These are phyloP conservation scores for Chaetothyriales sp. DNA, from an alignment of 2,329 filamentous ascomycete genomes.

Conservation along the genomic window DNA sequence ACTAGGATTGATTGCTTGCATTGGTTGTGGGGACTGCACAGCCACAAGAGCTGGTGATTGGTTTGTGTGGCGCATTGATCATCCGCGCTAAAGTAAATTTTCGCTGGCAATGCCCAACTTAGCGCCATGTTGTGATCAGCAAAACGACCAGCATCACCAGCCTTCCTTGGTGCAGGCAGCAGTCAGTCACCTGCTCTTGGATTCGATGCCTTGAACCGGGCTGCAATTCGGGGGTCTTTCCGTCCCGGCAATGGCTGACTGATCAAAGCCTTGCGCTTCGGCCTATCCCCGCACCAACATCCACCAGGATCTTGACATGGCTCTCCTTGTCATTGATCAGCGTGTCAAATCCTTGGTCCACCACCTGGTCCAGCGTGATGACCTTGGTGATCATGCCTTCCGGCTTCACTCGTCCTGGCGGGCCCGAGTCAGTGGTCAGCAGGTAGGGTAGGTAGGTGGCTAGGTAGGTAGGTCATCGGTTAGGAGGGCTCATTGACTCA, in stretches of 20 bases:
- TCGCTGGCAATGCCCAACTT: not conserved
- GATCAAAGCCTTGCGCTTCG: too few relatives aligned
- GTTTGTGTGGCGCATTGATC: not conserved
- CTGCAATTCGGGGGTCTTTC: too few relatives aligned
- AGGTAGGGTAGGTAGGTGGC: too few relatives aligned
- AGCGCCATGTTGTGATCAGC: not conserved
- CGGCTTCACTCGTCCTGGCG: conserved; percentile 15
- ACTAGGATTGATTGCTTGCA: not conserved
- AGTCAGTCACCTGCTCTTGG: too few relatives aligned
- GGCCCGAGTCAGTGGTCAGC: not conserved
- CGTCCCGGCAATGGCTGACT: too few relatives aligned
- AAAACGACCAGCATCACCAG: not conserved
- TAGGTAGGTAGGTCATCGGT: not conserved
- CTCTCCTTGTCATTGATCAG: conserved; percentile 23
- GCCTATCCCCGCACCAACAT: conserved; percentile 9
- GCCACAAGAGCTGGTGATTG: not conserved
- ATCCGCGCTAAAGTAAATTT: not conserved
- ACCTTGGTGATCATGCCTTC: conserved; percentile 19
- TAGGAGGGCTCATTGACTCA: conserved; percentile 2
- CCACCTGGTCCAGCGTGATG: conserved; percentile 19
- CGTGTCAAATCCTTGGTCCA: conserved; percentile 21
- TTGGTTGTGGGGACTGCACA: not conserved
- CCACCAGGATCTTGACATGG: conserved; percentile 25
- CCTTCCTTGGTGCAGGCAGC: too few relatives aligned
- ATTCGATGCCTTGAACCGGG: too few relatives aligned